Base-by-base conservation (phyloP, 2,329 filamentous ascomycete species). In the Phialemonium atrogriseum region DNA sequence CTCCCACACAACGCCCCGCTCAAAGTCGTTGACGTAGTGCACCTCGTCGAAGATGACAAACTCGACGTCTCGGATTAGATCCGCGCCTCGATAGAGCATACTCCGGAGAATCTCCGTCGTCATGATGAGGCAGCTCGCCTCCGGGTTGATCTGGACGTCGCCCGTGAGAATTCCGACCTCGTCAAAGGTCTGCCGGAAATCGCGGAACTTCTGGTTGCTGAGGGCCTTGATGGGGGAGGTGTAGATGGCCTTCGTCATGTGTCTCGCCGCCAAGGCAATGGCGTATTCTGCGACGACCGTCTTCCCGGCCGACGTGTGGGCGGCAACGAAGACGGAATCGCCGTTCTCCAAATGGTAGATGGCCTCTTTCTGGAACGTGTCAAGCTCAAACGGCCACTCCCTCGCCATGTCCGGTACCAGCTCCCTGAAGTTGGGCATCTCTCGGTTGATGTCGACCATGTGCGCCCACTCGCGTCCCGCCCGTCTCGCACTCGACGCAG, bases 201-300 rank as follows among this genome's bases (percentile, higher is more conserved):
- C 91, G 41, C 91, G 77, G 58, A 96, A 98, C 56, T 98, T 98
- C 52, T 98, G 91, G 52, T 98, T 98, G 59, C 91, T 96, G 35
- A 98, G 65, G 3, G 91, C 91, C 56, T 98, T 98, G 65, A 98
- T 98, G 0, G 91, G 91, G 1, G 91, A 96, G 0, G 91, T 98
- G 55, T 98, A 98, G 42, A 98, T 98, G 14, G 91, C 89, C 56
- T 98, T 98, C 7, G 91, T 98, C 89, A 96, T 96, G 54, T 98
- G 91, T 52, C 89, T 93, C n/a, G 86, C 81, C 18, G 91, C 91
- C 36, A 98, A 66, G 6, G 91, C 87, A 54, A 98, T 96, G 29
- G 89, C 91, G 57, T 98, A 98, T 54, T 98, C 91, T 17, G 91
- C 91, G 10, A 98, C 91, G 0, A 96, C 91, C 1, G 91, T 98